Conservation (phyloP, 495 filamentous ascomycete species). For the Lophiotrema nucula region DNA sequence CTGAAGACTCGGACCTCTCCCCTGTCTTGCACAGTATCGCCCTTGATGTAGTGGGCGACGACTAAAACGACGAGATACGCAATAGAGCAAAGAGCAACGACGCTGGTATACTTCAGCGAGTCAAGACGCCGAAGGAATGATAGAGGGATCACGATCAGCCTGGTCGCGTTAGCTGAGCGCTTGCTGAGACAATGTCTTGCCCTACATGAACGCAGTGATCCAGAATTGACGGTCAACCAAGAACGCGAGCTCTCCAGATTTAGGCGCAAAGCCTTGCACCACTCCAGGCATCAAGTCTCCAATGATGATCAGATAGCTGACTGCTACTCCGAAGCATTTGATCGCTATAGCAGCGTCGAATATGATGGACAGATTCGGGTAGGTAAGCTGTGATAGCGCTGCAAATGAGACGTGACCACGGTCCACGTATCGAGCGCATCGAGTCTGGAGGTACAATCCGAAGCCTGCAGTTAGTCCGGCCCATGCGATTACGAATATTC, state of each 20-base stretch:
- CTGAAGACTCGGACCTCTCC: conserved; percentile 69
- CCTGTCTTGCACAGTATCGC: conserved; percentile 68
- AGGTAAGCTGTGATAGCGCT: conserved; percentile 89
- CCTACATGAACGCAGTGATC: conserved; percentile 95
- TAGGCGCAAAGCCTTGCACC: conserved; percentile 68
- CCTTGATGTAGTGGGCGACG: conserved; percentile 79
- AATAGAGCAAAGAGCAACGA: conserved; percentile 88
- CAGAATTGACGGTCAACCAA: conserved; percentile 90
- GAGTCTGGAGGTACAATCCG: conserved; percentile 88
- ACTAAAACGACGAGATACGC: conserved; percentile 90
- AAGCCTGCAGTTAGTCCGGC: conserved; percentile 85
- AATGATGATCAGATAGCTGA: conserved; percentile 98
- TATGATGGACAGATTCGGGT: conserved; percentile 91
- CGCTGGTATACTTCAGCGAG: conserved; percentile 94
- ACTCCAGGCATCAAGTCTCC: conserved; percentile 98
- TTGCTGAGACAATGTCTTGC: not conserved
- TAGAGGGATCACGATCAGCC: conserved; percentile 89
- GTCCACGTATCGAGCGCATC: conserved; percentile 89
- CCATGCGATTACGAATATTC: conserved; percentile 83
- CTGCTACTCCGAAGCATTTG: conserved; percentile 95
- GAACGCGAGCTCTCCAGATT: conserved; percentile 61
- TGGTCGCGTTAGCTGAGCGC: conserved; percentile 36
- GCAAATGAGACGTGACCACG: conserved; percentile 82
- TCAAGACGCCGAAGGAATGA: conserved; percentile 88
- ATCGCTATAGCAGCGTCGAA: conserved; percentile 96